Evolutionary conservation across 257 asterid species (phyloP), one percentile per base, ranked within the genome.

Genomic region (Parsonsia alboflavescens): DNA sequence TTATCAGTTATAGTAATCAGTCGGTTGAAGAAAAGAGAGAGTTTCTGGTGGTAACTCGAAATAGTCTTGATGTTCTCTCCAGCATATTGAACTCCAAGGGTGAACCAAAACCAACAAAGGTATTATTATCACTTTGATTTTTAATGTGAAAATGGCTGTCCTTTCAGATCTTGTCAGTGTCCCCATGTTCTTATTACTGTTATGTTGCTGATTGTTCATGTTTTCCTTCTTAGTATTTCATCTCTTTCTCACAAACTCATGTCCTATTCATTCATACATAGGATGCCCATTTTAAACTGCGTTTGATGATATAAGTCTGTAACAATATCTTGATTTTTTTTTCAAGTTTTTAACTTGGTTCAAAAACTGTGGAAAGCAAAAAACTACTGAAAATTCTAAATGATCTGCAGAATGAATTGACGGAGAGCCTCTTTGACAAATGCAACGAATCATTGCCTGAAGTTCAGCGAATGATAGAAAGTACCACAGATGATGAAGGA

Each of bases 51-150:
- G 85, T 86, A 57, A 85, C 93, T 76, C 93, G 96, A 58, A 91
- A 91, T 84, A 87, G 90, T 75, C 91, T 91, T 26, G 98, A 93
- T 70, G 76, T 93, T 53, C 87, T 93, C 76, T 89, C 92, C 81
- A 89, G 96, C 87, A 91, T 93, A 83, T 77, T 93, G 84, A 89
- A 84, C 80, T 84, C 95, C 53, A 91, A 88, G 41, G 81, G 85
- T 57, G 96, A 86, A 73, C 87, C 92, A 41, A 86, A 88, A 80
- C 88, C 90, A 41, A 42, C 85, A 74, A 82, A 91, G 97, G 98
- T 93, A 64, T 77, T 48, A 58, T 50, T n/a, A n/a, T 76, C 53
- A 24, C 21, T 45, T 70, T 33, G 2, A 69, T 28, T 69, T 69
- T 30, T 63, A 42, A 5, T 39, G 30, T n/a, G 15, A 10, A n/a